Evolutionary conservation across 1,139 yeast genomes (phyloP), one percentile per base, ranked within the genome.

Genomic region (Nakaseomyces nivariensis): DNA sequence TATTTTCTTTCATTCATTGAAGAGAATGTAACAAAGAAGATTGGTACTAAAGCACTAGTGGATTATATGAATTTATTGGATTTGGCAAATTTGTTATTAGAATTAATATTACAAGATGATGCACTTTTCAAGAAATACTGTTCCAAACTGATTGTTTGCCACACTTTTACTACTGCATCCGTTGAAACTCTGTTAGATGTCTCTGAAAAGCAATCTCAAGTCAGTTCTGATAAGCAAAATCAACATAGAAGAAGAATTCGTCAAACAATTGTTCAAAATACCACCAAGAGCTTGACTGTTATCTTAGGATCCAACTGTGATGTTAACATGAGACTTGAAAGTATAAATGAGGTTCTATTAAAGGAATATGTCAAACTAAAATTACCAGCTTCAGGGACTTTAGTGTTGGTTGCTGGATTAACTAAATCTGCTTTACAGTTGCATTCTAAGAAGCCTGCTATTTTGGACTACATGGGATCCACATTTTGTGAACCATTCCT

Each of bases 201-300:
- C 37, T 64, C 59, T 10, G 68, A 64, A 45, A 37, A 46, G 1
- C 43, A 36, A 1, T 58, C 58, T 47, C 57, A 54, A 46, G 47
- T 54, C 7, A 22, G 48, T 29, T 17, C 36, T n/a, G 56, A 55
- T 3, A 58, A 58, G 26, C 66, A 65, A 37, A 68, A 66, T 31
- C 64, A 69, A 51, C 85, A 78, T 59, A 73, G 72, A 53, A 67
- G 64, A 51, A 77, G 86, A 64, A 67, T 80, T 32, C 64, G 75
- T 56, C 67, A 67, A 7, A 67, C 79, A 5, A 69, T 75, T 9
- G 56, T 76, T 43, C 67, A 72, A 13, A 67, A 74, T 8, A 66
- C 76, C n/a, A 56, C 56, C 11, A 57, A 55, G 37, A 49, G 62
- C 0, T 58, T 70, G n/a, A 57, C 53, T 4, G 43, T 46, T 1